Evolutionary conservation across 2,329 filamentous ascomycete genomes (phyloP).

Genomic region (Xylaria arbuscula): DNA sequence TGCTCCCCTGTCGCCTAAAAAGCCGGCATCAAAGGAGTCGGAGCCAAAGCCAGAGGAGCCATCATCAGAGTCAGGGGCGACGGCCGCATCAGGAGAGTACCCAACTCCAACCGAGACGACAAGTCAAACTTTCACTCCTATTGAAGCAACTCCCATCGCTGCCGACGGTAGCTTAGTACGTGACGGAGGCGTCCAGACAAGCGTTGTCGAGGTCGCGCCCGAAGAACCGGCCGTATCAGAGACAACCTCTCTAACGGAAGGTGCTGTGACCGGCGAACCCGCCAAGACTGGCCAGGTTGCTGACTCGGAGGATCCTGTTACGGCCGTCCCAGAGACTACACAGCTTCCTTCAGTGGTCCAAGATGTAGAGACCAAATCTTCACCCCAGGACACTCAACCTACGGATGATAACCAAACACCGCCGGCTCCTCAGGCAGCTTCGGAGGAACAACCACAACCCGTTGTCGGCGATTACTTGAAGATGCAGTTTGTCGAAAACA

Average conservation of each 20-base stretch:
- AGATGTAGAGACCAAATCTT: slow-evolving; percentile 3
- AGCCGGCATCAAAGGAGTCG: slow-evolving; percentile 47
- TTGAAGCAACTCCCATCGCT: background rate
- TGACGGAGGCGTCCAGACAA: slow-evolving; percentile 14
- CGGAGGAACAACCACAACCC: slow-evolving; percentile 59
- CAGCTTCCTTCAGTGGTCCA: slow-evolving; percentile 10
- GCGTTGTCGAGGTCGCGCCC: slow-evolving; percentile 17
- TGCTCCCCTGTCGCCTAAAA: slow-evolving; percentile 67
- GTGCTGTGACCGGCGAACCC: background rate
- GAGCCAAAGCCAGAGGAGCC: background rate
- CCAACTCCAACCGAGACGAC: background rate
- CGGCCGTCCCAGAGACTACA: slow-evolving; percentile 1
- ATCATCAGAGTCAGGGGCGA: slow-evolving; percentile 14
- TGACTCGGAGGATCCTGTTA: background rate
- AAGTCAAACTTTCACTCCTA: background rate
- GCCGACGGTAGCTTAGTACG: slow-evolving; percentile 8
- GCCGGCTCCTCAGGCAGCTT: slow-evolving; percentile 21
- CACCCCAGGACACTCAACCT: slow-evolving; percentile 5
- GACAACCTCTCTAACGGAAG: background rate
- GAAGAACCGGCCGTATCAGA: slow-evolving; percentile 16
- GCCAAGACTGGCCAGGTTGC: background rate
- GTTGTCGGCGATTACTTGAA: slow-evolving; percentile 96
- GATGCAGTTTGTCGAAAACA: slow-evolving; percentile 94
- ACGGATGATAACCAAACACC: slow-evolving; percentile 15
- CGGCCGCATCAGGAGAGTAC: background rate